Evolutionary conservation across 495 filamentous ascomycete species (phyloP).

Genomic region (Neurospora sublineolata): DNA sequence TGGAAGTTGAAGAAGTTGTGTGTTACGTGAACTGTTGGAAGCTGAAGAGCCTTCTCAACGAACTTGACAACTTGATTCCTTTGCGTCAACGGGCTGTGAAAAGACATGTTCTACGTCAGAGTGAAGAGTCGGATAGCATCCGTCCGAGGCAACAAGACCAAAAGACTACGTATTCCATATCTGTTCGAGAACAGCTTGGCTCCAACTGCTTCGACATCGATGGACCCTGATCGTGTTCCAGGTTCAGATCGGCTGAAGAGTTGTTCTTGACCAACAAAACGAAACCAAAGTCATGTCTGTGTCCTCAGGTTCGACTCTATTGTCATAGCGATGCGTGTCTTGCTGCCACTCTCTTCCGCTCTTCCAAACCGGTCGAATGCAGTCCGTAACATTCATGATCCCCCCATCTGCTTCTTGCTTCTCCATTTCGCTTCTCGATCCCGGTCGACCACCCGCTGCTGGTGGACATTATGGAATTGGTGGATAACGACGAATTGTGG

Average conservation of each 20-base stretch:
- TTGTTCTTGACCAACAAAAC: background rate
- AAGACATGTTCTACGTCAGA: background rate
- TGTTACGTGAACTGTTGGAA: background rate
- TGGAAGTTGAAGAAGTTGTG: background rate
- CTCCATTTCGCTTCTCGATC: background rate
- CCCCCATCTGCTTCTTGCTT: background rate
- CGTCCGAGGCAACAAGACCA: background rate
- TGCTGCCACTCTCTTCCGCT: background rate
- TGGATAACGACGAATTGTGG: background rate
- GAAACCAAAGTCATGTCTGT: background rate
- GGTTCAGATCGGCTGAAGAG: background rate
- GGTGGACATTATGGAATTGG: background rate
- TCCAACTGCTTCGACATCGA: background rate
- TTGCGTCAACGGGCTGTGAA: background rate
- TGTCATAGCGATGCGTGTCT: background rate
- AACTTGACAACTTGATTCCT: background rate
- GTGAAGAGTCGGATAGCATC: background rate
- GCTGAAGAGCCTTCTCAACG: background rate
- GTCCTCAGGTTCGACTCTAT: background rate
- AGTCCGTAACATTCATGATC: background rate
- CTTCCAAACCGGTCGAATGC: background rate
- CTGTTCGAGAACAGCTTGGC: background rate
- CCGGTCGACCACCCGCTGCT: background rate
- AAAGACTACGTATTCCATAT: background rate
- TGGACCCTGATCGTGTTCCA: background rate